These are phyloP conservation scores for Phanerochaete sordida DNA, from an alignment of 768 basidiomycete species.

Conservation along the genomic window DNA sequence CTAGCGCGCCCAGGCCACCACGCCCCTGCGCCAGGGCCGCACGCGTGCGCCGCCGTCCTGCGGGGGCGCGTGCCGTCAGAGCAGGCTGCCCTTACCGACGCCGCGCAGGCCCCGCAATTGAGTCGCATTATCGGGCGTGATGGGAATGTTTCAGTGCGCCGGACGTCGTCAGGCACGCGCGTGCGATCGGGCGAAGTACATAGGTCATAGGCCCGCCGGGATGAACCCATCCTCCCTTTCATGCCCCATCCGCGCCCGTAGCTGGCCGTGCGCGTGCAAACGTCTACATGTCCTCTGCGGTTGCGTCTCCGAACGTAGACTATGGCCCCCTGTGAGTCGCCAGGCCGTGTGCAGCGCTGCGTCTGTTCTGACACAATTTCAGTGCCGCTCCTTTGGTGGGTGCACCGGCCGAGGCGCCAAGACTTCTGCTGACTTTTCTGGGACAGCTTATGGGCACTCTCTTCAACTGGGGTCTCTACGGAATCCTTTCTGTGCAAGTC, in stretches of 20 bases:
- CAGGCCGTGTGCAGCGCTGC: too few species aligned
- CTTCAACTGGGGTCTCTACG: constrained; percentile 25
- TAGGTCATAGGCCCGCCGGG: not conserved
- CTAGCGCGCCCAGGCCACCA: too few species aligned
- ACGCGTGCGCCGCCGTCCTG: too few species aligned
- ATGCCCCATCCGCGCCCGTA: not conserved
- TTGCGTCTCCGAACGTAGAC: not conserved
- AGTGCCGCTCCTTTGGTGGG: not conserved
- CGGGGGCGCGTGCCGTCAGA: too few species aligned
- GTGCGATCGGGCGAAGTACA: not conserved
- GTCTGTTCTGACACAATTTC: too few species aligned
- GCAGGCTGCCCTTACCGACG: too few species aligned
- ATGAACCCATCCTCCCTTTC: not conserved
- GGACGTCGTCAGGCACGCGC: not conserved
- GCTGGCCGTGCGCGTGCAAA: not conserved
- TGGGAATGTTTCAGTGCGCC: not conserved
- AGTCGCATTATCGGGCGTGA: not conserved
- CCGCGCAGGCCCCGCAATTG: too few species aligned
- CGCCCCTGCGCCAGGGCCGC: too few species aligned
- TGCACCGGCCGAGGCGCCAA: not conserved
- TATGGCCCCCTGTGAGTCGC: not conserved
- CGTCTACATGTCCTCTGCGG: not conserved
- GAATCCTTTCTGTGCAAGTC: constrained; percentile 18
- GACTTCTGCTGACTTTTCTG: not conserved
- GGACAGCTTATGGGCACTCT: constrained; percentile 14